Evolutionary conservation across 1,284 basidiomycete genomes (phyloP), one percentile per base, ranked within the genome.

Genomic region (Ceratobasidium sp.): DNA sequence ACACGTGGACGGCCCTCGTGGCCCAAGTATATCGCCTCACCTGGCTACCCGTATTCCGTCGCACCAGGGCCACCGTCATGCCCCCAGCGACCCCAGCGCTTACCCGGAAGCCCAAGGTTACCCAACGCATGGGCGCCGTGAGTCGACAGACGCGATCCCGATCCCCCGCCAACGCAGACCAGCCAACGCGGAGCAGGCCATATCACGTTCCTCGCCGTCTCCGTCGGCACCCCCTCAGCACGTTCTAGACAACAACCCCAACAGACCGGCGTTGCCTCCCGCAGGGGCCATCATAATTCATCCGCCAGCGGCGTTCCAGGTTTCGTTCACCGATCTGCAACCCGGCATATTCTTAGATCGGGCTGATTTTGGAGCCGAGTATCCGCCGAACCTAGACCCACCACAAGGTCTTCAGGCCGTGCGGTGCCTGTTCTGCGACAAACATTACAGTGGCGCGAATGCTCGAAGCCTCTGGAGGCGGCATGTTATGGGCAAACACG

Each of bases 391-490:
- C 48, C 62, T 75, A 25, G 74, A 75, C 53, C 74, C 74, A 23
- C 74, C 74, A 2, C 72, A 71, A 28, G 73, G 73, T n/a, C 62
- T 75, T 14, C 61, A 66, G 25, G 62, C 72, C 12, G 62, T 75
- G 8, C 72, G 74, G 3, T 75, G 74, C 30, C 69, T 75, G 14
- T 75, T 71, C 56, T 75, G 74, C 63, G 70, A 75, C 54, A 75
- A 75, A 48, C 62, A 73, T n/a, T 75, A 75, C 63, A 69, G 59
- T 28, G 74, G 74, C 12, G 66, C 73, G 16, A 75, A 75, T 48
- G 74, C 74, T 11, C 63, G 74, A 21, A 74, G 73, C n/a, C 74
- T 75, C 53, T 75, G 74, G 74, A 42, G 74, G 16, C 51, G 74
- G 28, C 74, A 75, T 67, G 72, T 75, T 21, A 71, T 67, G 33